Conservation (phyloP, 768 basidiomycete genomes). For the Leucocoprinus leucothites region DNA sequence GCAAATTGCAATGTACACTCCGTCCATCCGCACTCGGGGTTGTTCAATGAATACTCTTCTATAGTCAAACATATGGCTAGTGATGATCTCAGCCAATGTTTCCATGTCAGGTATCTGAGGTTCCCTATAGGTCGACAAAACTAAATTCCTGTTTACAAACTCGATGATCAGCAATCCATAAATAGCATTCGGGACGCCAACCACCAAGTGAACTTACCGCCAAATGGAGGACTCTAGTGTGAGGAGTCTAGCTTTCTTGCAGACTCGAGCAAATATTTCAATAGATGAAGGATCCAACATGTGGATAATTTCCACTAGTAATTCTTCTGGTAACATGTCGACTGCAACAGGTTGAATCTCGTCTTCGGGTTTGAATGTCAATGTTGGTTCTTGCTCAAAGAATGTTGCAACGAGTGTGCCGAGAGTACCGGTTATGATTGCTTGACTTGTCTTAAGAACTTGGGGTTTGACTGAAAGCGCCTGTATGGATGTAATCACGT, state of each 20-base stretch:
- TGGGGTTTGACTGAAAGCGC: conserved; percentile 14
- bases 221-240: conserved; percentile 70
- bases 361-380: conserved; percentile 67
- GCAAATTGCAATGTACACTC: conserved; percentile 89
- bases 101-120: conserved; percentile 67
- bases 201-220: conserved; percentile 52
- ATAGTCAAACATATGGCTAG: conserved; percentile 59
- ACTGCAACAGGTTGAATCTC: conserved; percentile 58
- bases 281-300: conserved; percentile 63
- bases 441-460: not conserved
- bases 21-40: conserved; percentile 81
- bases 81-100: conserved; percentile 45
- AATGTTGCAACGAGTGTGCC: conserved; percentile 48
- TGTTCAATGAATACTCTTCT: conserved; percentile 80
- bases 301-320: conserved; percentile 65
- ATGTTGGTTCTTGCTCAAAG: conserved; percentile 26
- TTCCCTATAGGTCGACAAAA: conserved; percentile 62
- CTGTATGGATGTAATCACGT: conserved; percentile 25
- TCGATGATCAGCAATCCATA: not conserved
- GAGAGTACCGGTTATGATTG: conserved; percentile 36
- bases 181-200: not conserved
- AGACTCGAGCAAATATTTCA: conserved; percentile 75
- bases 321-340: conserved; percentile 68
- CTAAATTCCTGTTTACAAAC: conserved; percentile 52
- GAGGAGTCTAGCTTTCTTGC: conserved; percentile 71